Percentiles rank a stretch among this genome's conserved stretches.
These are phyloP conservation scores for Aechmea fasciata DNA, from an alignment of 176 grass and related monocot species.

Conservation along the genomic window DNA sequence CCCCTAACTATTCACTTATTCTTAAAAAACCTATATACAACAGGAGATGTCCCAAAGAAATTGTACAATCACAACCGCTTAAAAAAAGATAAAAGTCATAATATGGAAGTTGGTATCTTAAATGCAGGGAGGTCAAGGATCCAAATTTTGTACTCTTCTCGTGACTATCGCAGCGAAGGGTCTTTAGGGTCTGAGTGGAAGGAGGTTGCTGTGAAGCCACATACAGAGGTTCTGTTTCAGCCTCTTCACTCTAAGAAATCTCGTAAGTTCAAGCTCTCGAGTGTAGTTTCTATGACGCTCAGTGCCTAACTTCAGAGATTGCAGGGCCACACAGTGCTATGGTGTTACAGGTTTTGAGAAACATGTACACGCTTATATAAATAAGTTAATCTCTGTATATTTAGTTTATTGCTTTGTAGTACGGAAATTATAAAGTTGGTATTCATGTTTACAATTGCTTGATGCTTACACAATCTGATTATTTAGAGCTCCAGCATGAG, in stretches of 20 bases:
- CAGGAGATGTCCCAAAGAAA: too few species aligned
- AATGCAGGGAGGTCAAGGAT: constrained; percentile 58
- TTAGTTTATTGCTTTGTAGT: not conserved
- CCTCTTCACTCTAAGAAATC: constrained; percentile 54
- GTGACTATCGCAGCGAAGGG: constrained; percentile 55
- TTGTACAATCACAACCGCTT: too few species aligned
- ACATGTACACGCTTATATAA: not conserved
- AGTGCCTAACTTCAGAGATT: constrained; percentile 26
- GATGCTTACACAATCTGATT: too few species aligned
- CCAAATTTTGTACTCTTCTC: constrained; percentile 57
- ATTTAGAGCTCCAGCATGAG: too few species aligned
- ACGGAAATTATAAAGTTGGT: too few species aligned
- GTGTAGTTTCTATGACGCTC: constrained; percentile 39
- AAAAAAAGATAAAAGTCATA: not conserved
- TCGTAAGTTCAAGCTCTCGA: constrained; percentile 61
- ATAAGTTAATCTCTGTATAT: not conserved
- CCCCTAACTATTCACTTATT: too few species aligned
- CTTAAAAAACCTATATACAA: too few species aligned
- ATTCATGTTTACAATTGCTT: too few species aligned
- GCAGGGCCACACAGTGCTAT: not conserved
- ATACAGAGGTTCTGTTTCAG: constrained; percentile 59
- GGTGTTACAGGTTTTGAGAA: not conserved
- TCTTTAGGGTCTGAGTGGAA: constrained; percentile 56
- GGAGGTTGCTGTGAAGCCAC: constrained; percentile 61
- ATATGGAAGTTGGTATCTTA: not conserved